Conservation (phyloP, 2,329 filamentous ascomycete species). For the Graphiopsis chlorocephala region DNA sequence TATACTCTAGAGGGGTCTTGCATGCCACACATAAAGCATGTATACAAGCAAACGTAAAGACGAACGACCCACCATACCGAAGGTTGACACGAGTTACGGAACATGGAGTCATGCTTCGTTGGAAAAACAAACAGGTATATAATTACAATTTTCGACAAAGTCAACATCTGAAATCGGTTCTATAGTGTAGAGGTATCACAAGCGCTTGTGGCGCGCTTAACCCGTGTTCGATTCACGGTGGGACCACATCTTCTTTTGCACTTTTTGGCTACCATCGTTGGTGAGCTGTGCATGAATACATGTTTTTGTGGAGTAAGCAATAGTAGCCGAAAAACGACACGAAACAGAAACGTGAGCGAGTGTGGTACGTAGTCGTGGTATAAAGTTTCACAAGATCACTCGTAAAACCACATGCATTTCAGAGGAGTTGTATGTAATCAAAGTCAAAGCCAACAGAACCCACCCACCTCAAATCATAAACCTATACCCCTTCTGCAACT, state of each 20-base stretch:
- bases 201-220: slow-evolving; percentile 7
- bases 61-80: no score
- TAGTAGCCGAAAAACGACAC: neutral
- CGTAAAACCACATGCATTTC: neutral
- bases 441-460: neutral
- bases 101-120: no score
- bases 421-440: neutral
- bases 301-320: neutral
- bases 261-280: neutral
- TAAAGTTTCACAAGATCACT: neutral
- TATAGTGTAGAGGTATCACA: slow-evolving; percentile 8
- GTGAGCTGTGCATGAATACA: neutral
- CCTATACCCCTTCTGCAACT: slow-evolving; percentile 55
- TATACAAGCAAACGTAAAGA: no score
- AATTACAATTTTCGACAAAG: neutral
- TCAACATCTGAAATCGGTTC: neutral
- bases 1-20: no score
- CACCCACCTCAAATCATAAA: slow-evolving; percentile 40
- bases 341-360: neutral
- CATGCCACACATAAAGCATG: no score
- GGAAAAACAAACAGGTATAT: no score
- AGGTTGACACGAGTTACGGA: no score
- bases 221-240: slow-evolving; percentile 10
- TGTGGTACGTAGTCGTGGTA: neutral
- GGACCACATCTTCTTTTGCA: neutral